Evolutionary conservation across 208 protist genomes (phyloP).

Genomic region (Leishmania lainsoni): DNA sequence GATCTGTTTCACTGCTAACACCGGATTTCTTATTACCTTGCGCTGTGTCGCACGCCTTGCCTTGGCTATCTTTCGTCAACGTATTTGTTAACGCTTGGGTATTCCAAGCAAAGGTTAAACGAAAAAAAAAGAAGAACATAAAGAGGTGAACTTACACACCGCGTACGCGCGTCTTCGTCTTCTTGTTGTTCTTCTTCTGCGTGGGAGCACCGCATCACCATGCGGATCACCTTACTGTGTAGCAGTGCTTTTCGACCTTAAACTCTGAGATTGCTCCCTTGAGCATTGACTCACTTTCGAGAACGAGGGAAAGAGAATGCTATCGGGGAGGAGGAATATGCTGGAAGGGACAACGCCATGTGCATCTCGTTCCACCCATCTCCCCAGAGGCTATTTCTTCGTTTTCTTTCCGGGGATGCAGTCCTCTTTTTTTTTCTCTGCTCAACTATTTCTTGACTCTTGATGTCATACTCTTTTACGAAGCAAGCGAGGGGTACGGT

Average conservation of each 20-base stretch:
- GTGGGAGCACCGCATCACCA: neutral
- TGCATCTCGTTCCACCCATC: neutral
- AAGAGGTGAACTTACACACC: neutral
- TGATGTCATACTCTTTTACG: neutral
- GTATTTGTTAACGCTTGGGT: neutral
- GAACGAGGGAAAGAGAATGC: neutral
- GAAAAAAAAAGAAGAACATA: no score
- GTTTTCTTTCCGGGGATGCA: neutral
- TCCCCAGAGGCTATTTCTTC: neutral
- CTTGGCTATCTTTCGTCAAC: neutral
- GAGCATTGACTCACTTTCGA: neutral
- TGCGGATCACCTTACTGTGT: neutral
- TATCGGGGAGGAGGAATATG: neutral
- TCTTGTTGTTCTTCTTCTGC: neutral
- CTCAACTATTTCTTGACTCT: neutral
- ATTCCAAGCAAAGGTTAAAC: no score
- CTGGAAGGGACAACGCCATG: neutral
- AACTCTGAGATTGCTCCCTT: neutral
- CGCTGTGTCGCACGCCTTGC: neutral
- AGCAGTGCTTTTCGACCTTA: neutral
- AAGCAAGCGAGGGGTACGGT: neutral
- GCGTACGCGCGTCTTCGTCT: neutral
- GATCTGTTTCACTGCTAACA: neutral
- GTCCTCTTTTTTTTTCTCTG: neutral
- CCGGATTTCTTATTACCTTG: neutral